Evolutionary conservation across 208 protist genomes (phyloP).

Genomic region (Angomonas desouzai): DNA sequence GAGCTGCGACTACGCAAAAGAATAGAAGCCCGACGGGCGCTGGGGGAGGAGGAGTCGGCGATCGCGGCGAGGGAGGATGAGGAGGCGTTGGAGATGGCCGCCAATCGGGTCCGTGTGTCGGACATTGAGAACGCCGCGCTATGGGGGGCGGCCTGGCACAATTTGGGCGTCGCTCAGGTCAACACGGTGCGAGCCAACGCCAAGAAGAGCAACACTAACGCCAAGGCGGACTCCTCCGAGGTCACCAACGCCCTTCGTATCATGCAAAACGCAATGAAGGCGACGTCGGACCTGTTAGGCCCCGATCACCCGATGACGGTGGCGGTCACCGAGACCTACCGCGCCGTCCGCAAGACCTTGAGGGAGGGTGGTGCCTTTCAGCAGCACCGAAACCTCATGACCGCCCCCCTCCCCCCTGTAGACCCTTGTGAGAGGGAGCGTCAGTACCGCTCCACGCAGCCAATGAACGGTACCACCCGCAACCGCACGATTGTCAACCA

Average conservation of each 20-base stretch:
- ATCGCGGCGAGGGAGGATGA: constrained; percentile 18
- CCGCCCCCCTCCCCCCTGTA: constrained; percentile 50
- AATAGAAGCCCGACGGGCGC: constrained; percentile 1
- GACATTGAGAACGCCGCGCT: constrained; percentile 74
- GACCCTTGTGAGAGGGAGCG: constrained; percentile 65
- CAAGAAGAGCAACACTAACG: constrained; percentile 16
- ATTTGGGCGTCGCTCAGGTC: constrained; percentile 79
- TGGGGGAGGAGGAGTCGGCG: constrained; percentile 8
- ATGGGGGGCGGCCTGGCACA: constrained; percentile 89
- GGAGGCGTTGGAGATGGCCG: constrained; percentile 25
- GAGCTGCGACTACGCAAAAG: neutral
- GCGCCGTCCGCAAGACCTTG: constrained; percentile 53
- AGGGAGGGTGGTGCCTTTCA: constrained; percentile 60
- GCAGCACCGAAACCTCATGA: constrained; percentile 70
- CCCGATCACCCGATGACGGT: constrained; percentile 75
- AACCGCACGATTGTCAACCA: constrained; percentile 44
- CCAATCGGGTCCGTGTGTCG: constrained; percentile 39
- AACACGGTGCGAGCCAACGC: constrained; percentile 40
- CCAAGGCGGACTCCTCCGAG: constrained; percentile 47
- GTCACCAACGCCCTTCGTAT: constrained; percentile 61
- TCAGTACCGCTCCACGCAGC: constrained; percentile 36
- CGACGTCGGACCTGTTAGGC: constrained; percentile 77
- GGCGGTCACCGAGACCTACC: constrained; percentile 64
- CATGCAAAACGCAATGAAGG: constrained; percentile 84
- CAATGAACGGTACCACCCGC: constrained; percentile 33